A percentile compares a stretch with the other conserved stretches of the same genome.
phyloP scores from a whole-genome alignment of 805 yeast genomes.

The Yarrowia sp. region DNA sequence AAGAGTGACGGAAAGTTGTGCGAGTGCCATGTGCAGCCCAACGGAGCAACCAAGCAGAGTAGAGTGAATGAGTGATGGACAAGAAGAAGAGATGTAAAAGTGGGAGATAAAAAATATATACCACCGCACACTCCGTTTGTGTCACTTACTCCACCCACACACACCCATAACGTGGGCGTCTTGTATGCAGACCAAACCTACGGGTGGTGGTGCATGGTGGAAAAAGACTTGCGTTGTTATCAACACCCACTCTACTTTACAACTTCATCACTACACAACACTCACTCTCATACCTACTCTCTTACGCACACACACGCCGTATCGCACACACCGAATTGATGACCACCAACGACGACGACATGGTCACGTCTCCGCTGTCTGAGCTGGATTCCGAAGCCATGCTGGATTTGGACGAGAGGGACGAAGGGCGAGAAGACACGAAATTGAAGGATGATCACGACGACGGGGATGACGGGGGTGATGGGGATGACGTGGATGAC shows the following conservation, averaged over 20 bases:
- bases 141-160: no score
- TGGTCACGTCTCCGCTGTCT: slow-evolving; percentile 27
- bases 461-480: not conserved
- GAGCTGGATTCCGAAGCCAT: slow-evolving; percentile 27
- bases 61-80: no score
- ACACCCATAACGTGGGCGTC: slow-evolving; percentile 15
- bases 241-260: not conserved
- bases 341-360: slow-evolving; percentile 26
- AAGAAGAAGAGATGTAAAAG: no score
- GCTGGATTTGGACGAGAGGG: slow-evolving; percentile 10
- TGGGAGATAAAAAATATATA: not conserved
- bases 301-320: not conserved
- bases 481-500: not conserved
- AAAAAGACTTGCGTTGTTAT: slow-evolving; percentile 27
- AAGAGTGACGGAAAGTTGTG: no score
- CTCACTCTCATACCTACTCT: not conserved
- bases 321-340: not conserved
- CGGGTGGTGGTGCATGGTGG: slow-evolving; percentile 4
- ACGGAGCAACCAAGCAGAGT: no score
- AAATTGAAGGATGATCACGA: not conserved
- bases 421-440: not conserved
- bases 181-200: slow-evolving; percentile 17
- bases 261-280: not conserved
- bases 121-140: not conserved
- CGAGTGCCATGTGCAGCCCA: no score